Evolutionary conservation across 2,329 filamentous ascomycete genomes (phyloP).

Genomic region (Neofusicoccum laricinum): DNA sequence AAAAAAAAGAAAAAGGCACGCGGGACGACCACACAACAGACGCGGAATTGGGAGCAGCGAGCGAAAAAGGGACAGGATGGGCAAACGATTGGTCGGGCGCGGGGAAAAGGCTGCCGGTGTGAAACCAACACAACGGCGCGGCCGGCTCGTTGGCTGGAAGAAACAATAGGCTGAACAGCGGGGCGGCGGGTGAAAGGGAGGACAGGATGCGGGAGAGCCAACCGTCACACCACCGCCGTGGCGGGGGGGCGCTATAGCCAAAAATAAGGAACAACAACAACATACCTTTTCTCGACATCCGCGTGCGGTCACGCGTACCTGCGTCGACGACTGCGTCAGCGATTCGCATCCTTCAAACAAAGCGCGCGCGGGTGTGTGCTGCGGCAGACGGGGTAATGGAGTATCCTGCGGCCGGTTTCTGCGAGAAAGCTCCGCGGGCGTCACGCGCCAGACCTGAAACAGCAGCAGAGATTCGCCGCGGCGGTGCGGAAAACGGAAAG

Average conservation of each 20-base stretch:
- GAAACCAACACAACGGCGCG: not conserved
- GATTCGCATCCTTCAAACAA: not conserved
- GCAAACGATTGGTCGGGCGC: not conserved
- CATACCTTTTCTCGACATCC: conserved; percentile 19
- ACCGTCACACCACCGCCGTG: not conserved
- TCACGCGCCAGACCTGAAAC: not conserved
- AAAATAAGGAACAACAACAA: not conserved
- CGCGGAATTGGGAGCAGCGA: no score
- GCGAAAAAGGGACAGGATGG: not conserved
- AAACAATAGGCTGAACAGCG: not conserved
- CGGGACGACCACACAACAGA: not conserved
- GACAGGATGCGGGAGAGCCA: not conserved
- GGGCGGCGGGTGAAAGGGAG: not conserved
- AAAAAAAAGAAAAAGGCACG: not conserved
- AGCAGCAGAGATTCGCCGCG: no score
- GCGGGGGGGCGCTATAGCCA: no score
- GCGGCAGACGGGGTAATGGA: not conserved
- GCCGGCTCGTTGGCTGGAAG: not conserved
- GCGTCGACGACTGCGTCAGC: not conserved
- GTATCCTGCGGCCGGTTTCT: not conserved
- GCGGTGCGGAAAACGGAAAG: not conserved
- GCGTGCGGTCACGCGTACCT: conserved; percentile 17
- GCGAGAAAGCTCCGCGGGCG: conserved; percentile 1
- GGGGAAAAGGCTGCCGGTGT: not conserved
- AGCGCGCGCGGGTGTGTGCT: not conserved